phyloP scores from a whole-genome alignment of 495 filamentous ascomycete genomes.

The Neurospora sp. region DNA sequence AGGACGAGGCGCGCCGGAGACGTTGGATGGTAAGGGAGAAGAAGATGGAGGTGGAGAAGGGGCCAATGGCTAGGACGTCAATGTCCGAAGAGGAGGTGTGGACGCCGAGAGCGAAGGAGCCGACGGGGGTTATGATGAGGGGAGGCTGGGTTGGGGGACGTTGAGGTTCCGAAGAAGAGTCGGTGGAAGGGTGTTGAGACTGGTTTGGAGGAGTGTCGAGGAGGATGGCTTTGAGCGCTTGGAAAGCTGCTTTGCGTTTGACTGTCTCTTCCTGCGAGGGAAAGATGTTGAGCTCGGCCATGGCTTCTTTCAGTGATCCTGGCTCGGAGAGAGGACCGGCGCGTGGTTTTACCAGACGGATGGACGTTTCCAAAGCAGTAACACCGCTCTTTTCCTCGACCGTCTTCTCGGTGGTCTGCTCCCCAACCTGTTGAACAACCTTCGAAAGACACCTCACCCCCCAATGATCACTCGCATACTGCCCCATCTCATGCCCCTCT shows the following conservation, averaged over 20 bases:
- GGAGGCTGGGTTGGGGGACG: not conserved
- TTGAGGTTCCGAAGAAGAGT: too few species aligned
- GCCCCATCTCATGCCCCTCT: conserved; percentile 3
- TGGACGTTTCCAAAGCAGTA: conserved; percentile 11
- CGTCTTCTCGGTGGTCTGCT: not conserved
- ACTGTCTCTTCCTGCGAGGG: conserved; percentile 32
- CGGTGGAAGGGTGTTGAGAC: not conserved
- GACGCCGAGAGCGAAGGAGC: conserved; percentile 48
- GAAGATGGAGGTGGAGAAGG: conserved; percentile 44
- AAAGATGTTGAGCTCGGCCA: conserved; percentile 22
- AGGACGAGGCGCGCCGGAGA: conserved; percentile 30
- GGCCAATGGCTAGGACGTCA: conserved; percentile 48
- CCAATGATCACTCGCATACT: conserved; percentile 47
- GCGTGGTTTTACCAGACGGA: conserved; percentile 15
- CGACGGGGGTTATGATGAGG: conserved; percentile 41
- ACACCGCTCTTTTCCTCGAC: conserved; percentile 5
- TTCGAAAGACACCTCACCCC: conserved; percentile 37
- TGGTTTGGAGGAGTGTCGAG: conserved; percentile 12
- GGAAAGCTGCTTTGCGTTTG: conserved; percentile 31
- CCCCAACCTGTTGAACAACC: not conserved
- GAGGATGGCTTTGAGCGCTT: conserved; percentile 33
- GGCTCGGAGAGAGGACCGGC: conserved; percentile 6
- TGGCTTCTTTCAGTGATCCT: conserved; percentile 14
- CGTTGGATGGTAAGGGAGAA: conserved; percentile 41
- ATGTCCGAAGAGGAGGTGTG: conserved; percentile 46